Conservation (phyloP, 2,329 filamentous ascomycete species). For the Exophiala sp. region DNA sequence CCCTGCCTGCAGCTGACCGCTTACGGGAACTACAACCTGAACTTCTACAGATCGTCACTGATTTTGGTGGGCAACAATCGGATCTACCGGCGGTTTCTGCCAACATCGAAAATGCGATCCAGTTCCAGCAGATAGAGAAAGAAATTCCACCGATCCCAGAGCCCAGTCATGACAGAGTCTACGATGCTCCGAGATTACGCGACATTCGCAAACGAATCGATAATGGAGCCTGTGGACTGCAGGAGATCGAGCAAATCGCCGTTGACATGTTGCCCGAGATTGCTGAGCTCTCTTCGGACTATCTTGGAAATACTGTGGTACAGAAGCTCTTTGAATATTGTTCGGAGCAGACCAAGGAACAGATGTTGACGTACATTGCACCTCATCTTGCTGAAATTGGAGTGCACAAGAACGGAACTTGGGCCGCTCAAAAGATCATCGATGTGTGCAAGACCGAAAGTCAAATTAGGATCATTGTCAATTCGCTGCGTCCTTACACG, state of each 20-base stretch:
- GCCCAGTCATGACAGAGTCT: constrained; percentile 77
- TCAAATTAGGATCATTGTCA: constrained; percentile 79
- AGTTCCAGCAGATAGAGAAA: constrained; percentile 63
- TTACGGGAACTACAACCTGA: constrained; percentile 74
- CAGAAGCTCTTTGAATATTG: constrained; percentile 98
- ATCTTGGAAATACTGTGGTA: constrained; percentile 97
- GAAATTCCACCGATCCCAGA: constrained; percentile 89
- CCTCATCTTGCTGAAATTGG: constrained; percentile 94
- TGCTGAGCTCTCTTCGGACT: constrained; percentile 88
- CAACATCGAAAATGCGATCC: constrained; percentile 70
- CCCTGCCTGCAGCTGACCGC: constrained; percentile 45
- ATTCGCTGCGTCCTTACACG: constrained; percentile 77
- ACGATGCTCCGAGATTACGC: constrained; percentile 88
- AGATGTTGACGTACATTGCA: constrained; percentile 81
- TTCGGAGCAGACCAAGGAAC: constrained; percentile 80
- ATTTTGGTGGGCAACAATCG: constrained; percentile 78
- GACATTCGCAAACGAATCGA: constrained; percentile 98
- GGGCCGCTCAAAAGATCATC: constrained; percentile 99
- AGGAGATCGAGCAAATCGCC: constrained; percentile 88
- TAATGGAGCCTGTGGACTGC: constrained; percentile 77
- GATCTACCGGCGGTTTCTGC: constrained; percentile 66
- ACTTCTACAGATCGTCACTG: constrained; percentile 76
- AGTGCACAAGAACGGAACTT: constrained; percentile 98
- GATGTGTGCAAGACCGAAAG: constrained; percentile 80
- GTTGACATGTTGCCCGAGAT: constrained; percentile 94